phyloP scores from a whole-genome alignment of 257 asterid genomes.

The Solanum corneliomulleri region DNA sequence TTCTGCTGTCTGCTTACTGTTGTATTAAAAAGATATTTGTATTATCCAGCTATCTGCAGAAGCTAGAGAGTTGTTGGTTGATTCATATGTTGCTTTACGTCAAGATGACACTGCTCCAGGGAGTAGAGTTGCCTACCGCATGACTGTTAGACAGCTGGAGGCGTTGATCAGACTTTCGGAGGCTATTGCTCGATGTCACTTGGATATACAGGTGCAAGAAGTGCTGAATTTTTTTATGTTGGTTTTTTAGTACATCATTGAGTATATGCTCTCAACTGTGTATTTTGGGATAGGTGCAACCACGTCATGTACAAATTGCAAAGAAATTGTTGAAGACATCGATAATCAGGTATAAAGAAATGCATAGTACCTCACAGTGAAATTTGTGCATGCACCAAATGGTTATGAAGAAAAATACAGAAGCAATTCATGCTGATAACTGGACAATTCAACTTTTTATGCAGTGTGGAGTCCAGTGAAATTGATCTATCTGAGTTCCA shows the following conservation, averaged over 20 bases:
- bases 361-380: not conserved
- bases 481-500: constrained; percentile 94
- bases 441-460: constrained; percentile 3
- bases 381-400: not conserved
- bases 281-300: constrained; percentile 41
- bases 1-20: not conserved
- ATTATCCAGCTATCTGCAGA: constrained; percentile 59
- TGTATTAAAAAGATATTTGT: constrained; percentile 6
- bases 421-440: not conserved
- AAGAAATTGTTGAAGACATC: constrained; percentile 79
- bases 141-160: constrained; percentile 97
- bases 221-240: not conserved
- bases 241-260: not conserved
- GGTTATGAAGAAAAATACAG: not conserved
- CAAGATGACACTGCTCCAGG: constrained; percentile 93
- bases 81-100: constrained; percentile 81
- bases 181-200: constrained; percentile 86
- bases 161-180: constrained; percentile 93
- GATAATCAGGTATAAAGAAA: constrained; percentile 57
- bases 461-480: constrained; percentile 94
- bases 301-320: constrained; percentile 66
- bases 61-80: constrained; percentile 73
- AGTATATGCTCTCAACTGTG: not conserved
- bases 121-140: constrained; percentile 95
- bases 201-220: constrained; percentile 54